A percentile compares a stretch with the other conserved stretches of the same genome.
These are phyloP conservation scores for Phytophthora boehmeriae DNA, from an alignment of 352 stramenopile genomes.

Conservation along the genomic window DNA sequence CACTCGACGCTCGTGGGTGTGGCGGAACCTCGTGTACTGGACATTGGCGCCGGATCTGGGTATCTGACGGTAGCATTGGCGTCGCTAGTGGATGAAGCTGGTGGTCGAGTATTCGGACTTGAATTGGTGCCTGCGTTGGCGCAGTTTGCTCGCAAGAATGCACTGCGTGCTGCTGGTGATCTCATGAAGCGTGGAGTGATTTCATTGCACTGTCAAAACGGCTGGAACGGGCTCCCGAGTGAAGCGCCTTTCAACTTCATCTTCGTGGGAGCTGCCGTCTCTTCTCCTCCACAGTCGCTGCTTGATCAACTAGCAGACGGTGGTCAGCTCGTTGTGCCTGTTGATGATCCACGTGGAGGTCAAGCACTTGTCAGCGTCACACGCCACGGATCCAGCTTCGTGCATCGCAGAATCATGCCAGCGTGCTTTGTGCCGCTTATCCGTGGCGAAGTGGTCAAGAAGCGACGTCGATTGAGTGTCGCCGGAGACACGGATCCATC, in stretches of 20 bases:
- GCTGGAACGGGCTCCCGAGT: constrained; percentile 91
- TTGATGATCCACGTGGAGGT: constrained; percentile 76
- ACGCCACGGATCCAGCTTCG: constrained; percentile 51
- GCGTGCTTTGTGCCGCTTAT: constrained; percentile 81
- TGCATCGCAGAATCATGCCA: constrained; percentile 57
- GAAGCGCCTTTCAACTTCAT: constrained; percentile 95
- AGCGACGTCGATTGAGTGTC: constrained; percentile 12
- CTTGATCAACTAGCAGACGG: constrained; percentile 90
- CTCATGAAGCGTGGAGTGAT: constrained; percentile 69
- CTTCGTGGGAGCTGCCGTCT: constrained; percentile 94
- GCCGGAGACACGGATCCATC: constrained; percentile 10
- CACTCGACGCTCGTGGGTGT: constrained; percentile 40
- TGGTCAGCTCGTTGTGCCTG: constrained; percentile 92
- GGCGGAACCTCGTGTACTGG: constrained; percentile 76
- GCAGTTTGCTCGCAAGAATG: constrained; percentile 82
- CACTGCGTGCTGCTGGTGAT: constrained; percentile 73
- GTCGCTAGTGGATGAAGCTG: constrained; percentile 66
- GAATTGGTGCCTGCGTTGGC: constrained; percentile 88
- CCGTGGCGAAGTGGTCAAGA: constrained; percentile 30
- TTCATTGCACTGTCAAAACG: constrained; percentile 71
- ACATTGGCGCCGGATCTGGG: constrained; percentile 94
- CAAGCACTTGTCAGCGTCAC: constrained; percentile 78
- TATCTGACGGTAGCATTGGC: constrained; percentile 93
- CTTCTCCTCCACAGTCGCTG: constrained; percentile 79
- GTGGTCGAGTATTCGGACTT: constrained; percentile 83